A percentile compares a stretch with the other conserved stretches of the same genome.
These are phyloP conservation scores for Tinospora cordifolia DNA, from an alignment of 164 flowering plant species.

Conservation along the genomic window DNA sequence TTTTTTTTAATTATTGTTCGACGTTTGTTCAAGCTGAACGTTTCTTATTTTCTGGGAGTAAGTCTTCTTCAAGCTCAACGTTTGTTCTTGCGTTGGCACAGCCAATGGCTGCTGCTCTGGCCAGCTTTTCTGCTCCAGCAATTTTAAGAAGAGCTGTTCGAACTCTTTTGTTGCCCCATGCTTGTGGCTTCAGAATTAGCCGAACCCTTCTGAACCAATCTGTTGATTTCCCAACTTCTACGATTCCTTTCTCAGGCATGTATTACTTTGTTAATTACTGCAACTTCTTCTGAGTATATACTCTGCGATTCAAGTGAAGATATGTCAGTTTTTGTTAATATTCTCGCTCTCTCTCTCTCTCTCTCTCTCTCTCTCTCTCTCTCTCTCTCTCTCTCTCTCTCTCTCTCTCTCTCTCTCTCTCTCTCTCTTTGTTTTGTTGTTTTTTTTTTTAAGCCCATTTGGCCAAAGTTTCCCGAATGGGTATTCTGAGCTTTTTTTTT, in stretches of 20 bases:
- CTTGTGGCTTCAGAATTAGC: conserved; percentile 9
- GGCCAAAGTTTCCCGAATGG: not conserved
- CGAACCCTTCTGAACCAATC: conserved; percentile 12
- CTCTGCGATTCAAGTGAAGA: not conserved
- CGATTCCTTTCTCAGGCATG: conserved; percentile 30
- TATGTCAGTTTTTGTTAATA: not conserved
- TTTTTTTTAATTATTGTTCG: too few relatives aligned
- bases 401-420: not conserved
- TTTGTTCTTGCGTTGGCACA: not conserved
- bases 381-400: too few relatives aligned
- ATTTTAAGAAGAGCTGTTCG: conserved; percentile 23
- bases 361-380: too few relatives aligned
- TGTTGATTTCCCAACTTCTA: conserved; percentile 19
- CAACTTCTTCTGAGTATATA: not conserved
- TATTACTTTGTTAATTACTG: not conserved
- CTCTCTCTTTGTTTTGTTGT: not conserved
- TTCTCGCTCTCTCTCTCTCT: not conserved
- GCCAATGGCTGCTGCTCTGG: conserved; percentile 30
- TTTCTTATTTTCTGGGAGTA: too few relatives aligned
- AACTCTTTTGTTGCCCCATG: conserved; percentile 17
- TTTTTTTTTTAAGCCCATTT: too few relatives aligned
- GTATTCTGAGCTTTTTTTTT: not conserved
- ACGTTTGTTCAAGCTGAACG: too few relatives aligned
- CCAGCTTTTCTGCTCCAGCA: conserved; percentile 16
- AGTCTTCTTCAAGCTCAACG: not conserved